These are phyloP conservation scores for Wickerhamiella kazuoi DNA, from an alignment of 805 yeast genomes.

Conservation along the genomic window DNA sequence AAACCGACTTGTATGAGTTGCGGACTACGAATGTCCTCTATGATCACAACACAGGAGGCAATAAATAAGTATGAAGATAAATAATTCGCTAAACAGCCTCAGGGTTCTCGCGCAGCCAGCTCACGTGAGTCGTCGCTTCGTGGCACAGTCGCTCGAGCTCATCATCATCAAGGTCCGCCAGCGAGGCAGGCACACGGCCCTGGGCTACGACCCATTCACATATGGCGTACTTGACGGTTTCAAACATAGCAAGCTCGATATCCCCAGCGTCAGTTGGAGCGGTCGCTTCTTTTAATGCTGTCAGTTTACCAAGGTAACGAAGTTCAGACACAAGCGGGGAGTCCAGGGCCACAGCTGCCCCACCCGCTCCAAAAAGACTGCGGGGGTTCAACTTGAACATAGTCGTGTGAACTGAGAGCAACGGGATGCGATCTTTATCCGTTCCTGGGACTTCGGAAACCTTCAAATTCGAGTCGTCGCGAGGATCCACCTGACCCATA, in stretches of 20 bases:
- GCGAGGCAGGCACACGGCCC: no score
- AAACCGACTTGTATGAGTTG: no score
- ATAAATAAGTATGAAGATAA: no score
- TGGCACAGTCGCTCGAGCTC: no score
- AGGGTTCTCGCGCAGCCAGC: no score
- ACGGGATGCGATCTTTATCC: background rate
- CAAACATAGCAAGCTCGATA: background rate
- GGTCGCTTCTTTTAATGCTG: background rate
- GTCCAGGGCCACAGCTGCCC: no score
- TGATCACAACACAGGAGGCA: no score
- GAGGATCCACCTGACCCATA: background rate
- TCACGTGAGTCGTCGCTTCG: no score
- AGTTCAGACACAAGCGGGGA: background rate
- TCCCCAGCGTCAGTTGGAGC: background rate
- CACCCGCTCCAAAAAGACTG: background rate
- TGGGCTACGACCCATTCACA: background rate
- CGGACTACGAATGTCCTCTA: no score
- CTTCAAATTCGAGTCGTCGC: no score
- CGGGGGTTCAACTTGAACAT: slow-evolving; percentile 1
- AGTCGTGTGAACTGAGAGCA: background rate
- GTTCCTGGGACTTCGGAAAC: background rate
- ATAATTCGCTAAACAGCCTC: no score
- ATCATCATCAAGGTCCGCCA: no score
- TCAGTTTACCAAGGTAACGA: background rate
- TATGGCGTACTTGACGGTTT: background rate